Base-by-base conservation (phyloP, 139 green algal genomes). In the Coelastrella sp. region DNA sequence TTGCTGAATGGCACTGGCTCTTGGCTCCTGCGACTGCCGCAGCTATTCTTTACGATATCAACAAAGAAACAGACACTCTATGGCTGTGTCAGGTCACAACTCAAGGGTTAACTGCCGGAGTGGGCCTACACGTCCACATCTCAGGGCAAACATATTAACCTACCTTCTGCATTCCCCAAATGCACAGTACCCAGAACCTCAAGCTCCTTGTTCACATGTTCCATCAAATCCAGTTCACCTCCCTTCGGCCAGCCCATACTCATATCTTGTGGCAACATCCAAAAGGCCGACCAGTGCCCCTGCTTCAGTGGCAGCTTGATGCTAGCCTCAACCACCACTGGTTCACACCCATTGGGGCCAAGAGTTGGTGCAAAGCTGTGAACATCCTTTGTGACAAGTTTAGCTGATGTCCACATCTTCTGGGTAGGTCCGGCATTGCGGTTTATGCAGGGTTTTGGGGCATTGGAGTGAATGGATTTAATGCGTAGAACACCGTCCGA, bases 161-260 rank as follows among this genome's bases (percentile, higher is more conserved):
- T 56, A 47, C 79, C 79, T 7, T 71, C 79, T 85, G 54, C 23
- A 68, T 66, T 73, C 17, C 54, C 79, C 32, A 85, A 71, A 47
- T 85, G 79, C 4, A 66, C 59, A 73, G 79, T 68, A 11, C 58
- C 58, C 6, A 54, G 58, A 3, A 85, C 54, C 32, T 47, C 59
- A 32, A 13, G 17, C 5, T 71, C 79, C 59, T 19, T 71, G 5
- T 65, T 66, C 2, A 85, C 56, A 68, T 85, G 79, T 54, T 85
- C 79, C 79, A 85, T 85, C 7, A 85, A 32, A 47, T 85, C 79
- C 23, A 85, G 71, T 14, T 85, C 79, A 54, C 79, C 79, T 17
- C 58, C 57, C 7, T 56, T 32, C 7, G 79, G 79, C 79, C 79
- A 85, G 5, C 68, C 68, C 22, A 19, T 8, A 71, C 79, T 54